Percentiles rank a stretch among this genome's conserved stretches.
Evolutionary conservation across 768 basidiomycete species (phyloP).

Genomic region (Tricholomella constricta): DNA sequence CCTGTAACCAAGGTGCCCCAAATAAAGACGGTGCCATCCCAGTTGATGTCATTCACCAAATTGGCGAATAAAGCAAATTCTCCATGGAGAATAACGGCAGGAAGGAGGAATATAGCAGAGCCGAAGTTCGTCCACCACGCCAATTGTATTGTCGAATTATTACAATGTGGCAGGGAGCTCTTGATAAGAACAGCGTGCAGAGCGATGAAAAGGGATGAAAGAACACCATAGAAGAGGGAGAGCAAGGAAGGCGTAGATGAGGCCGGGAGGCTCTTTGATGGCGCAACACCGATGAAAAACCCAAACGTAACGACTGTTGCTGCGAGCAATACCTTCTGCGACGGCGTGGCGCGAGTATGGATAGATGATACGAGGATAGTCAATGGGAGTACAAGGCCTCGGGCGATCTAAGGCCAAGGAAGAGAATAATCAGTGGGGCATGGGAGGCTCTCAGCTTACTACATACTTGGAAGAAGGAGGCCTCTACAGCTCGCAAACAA

Average conservation of each 20-base stretch:
- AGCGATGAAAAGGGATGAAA: conserved; percentile 76
- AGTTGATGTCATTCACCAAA: conserved; percentile 36
- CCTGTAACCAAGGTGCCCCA: conserved; percentile 73
- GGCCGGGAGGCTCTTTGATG: conserved; percentile 46
- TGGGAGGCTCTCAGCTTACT: background rate
- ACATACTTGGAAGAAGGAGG: conserved; percentile 75
- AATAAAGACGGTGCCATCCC: conserved; percentile 56
- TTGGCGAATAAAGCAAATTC: conserved; percentile 47
- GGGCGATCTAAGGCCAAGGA: conserved; percentile 61
- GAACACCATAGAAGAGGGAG: conserved; percentile 67
- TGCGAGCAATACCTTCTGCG: conserved; percentile 55
- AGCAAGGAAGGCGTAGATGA: conserved; percentile 50
- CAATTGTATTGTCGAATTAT: conserved; percentile 71
- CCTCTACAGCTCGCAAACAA: conserved; percentile 77
- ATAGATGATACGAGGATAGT: conserved; percentile 75
- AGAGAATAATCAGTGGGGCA: background rate
- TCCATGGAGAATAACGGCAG: conserved; percentile 59
- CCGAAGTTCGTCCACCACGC: conserved; percentile 81
- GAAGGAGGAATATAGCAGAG: conserved; percentile 63
- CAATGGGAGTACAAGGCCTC: conserved; percentile 80
- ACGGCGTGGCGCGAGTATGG: conserved; percentile 55
- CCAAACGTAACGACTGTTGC: conserved; percentile 69
- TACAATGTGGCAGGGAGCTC: conserved; percentile 62
- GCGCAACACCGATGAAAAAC: conserved; percentile 76
- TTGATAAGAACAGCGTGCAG: conserved; percentile 79